Percentiles rank a stretch among this genome's conserved stretches.
phyloP scores from a whole-genome alignment of 495 filamentous ascomycete genomes.

The Daldinia bambusicola region DNA sequence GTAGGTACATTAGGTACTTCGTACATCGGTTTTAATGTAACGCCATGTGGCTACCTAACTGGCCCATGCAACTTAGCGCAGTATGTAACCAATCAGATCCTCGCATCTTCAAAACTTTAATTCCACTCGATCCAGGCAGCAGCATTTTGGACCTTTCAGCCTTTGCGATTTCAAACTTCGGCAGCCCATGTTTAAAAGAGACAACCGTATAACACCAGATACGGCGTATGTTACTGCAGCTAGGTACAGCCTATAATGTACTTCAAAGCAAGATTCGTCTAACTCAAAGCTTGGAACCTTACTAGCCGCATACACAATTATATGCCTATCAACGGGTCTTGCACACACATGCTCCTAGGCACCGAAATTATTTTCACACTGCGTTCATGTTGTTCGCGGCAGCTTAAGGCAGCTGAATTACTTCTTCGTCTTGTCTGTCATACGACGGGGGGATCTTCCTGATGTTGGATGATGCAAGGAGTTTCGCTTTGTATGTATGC shows the following conservation, averaged over 20 bases:
- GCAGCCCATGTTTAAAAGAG: no score
- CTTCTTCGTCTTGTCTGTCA: constrained; percentile 10
- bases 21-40: not conserved
- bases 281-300: constrained; percentile 15
- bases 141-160: constrained; percentile 32
- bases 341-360: constrained; percentile 27
- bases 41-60: not conserved
- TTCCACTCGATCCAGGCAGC: constrained; percentile 34
- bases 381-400: not conserved
- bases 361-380: constrained; percentile 37
- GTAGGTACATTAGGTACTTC: no score
- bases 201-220: no score
- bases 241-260: no score
- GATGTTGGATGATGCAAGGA: constrained; percentile 21
- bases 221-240: no score
- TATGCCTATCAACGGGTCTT: constrained; percentile 14
- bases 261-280: constrained; percentile 11
- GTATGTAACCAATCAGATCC: constrained; percentile 12
- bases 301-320: constrained; percentile 4
- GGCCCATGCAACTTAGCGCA: not conserved
- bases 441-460: constrained; percentile 3
- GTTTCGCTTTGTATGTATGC: constrained; percentile 17
- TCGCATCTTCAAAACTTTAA: constrained; percentile 18
- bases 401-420: constrained; percentile 41
- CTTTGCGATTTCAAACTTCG: not conserved